Evolutionary conservation across 1,139 yeast species (phyloP).

Genomic region (Debaryomycetaceae sp.): DNA sequence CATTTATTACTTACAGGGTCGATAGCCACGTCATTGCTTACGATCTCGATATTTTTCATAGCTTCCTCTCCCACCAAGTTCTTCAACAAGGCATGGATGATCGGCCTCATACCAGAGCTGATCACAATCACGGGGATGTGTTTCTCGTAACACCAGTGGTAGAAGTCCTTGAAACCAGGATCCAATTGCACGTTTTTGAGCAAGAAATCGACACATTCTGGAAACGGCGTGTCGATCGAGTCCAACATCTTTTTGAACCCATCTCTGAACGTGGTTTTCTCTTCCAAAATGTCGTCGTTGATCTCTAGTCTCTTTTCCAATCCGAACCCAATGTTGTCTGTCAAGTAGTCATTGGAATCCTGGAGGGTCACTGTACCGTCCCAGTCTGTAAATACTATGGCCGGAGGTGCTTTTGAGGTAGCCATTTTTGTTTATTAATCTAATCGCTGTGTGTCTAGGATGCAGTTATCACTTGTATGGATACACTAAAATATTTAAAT

Average conservation of each 20-base stretch:
- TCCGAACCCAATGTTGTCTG: slow-evolving; percentile 90
- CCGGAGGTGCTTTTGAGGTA: slow-evolving; percentile 27
- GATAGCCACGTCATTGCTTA: slow-evolving; percentile 72
- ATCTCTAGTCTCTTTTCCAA: slow-evolving; percentile 58
- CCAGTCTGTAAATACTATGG: slow-evolving; percentile 93
- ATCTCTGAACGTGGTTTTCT: slow-evolving; percentile 67
- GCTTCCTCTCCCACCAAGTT: slow-evolving; percentile 78
- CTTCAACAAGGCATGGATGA: slow-evolving; percentile 71
- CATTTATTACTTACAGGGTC: slow-evolving; percentile 55
- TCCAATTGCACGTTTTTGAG: slow-evolving; percentile 68
- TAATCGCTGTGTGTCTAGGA: background rate
- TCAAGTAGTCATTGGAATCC: slow-evolving; percentile 88
- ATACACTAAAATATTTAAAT: background rate
- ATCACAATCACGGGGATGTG: slow-evolving; percentile 77
- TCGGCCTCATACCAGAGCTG: slow-evolving; percentile 90
- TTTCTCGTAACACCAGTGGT: slow-evolving; percentile 69
- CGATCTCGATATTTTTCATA: slow-evolving; percentile 67
- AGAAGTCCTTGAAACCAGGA: slow-evolving; percentile 83
- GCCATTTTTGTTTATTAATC: slow-evolving; percentile 2
- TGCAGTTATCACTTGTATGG: background rate
- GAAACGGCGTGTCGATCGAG: slow-evolving; percentile 71
- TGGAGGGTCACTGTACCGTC: slow-evolving; percentile 93
- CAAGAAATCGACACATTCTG: slow-evolving; percentile 71
- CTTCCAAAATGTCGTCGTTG: slow-evolving; percentile 71
- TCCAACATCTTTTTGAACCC: slow-evolving; percentile 84